Base-by-base conservation (phyloP, 192 early-diverging fungal species). In the Coemansia sp. region DNA sequence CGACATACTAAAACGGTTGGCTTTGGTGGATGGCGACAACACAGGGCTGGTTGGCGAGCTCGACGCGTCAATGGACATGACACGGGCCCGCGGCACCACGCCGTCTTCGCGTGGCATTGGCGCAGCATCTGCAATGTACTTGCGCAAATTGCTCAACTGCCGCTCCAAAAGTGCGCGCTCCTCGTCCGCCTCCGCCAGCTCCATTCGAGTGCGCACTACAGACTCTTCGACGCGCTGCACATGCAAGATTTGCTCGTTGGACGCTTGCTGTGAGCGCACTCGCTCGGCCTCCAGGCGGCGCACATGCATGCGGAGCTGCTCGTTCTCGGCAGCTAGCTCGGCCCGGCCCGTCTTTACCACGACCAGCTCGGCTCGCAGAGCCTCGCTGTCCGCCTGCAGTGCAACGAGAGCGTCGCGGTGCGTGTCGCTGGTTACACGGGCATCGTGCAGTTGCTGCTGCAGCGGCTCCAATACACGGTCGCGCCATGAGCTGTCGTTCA, bases 391-490 rank as follows among this genome's bases (percentile, higher is more conserved):
- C 1, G 58, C 65, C 37, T 74, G 77, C 69, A 74, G 69, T 32
- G 71, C 67, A 0, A 56, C 62, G 25, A 80, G 62, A 6, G 77
- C 68, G 53, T 74, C 71, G 43, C 70, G 66, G 50, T 71, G 75
- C 38, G 75, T 62, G 39, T 77, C 65, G 62, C 75, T 71, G 25
- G 69, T 71, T 4, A 77, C 75, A 15, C 75, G 60, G 2, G 75
- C 75, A 21, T 77, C 75, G 49, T 77, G 75, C 22, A 77, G 69
- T 60, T 77, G 75, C 17, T 48, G 69, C 65, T 68, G 57, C 48
- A 80, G 62, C 24, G 77, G 77, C 65, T 80, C 77, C 56, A 80
- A 57, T 8, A 80, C 77, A 32, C 67, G 62, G 24, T 70, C 61
- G 48, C 71, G 77, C 77, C 77, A 80, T 19, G 64, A 48, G 54